A percentile compares a stretch with the other conserved stretches of the same genome.
Conservation (phyloP, 768 basidiomycete genomes). For the Lepiota venenata region DNA sequence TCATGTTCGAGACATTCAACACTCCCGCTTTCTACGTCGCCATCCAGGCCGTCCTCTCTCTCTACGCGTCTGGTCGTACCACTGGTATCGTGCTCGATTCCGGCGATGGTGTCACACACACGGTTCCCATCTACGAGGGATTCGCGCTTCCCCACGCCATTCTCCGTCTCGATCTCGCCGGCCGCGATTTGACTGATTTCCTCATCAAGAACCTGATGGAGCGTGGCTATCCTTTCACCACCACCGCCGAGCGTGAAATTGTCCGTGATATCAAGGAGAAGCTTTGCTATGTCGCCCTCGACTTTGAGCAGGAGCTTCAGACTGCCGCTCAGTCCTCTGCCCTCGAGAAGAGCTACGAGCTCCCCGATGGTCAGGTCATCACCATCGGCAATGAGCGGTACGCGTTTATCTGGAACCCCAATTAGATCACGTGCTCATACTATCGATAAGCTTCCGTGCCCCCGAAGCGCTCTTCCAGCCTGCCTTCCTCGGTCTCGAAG, state of each 20-base stretch:
- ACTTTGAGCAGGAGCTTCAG: constrained; percentile 92
- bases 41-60: constrained; percentile 87
- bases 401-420: constrained; percentile 58
- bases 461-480: constrained; percentile 96
- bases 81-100: constrained; percentile 96
- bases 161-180: constrained; percentile 87
- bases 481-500: constrained; percentile 84
- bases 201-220: constrained; percentile 85
- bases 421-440: constrained; percentile 46
- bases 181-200: constrained; percentile 86
- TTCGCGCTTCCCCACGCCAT: constrained; percentile 93
- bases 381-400: constrained; percentile 91
- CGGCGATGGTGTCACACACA: constrained; percentile 95
- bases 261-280: constrained; percentile 98
- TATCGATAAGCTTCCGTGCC: constrained; percentile 69
- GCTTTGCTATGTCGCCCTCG: constrained; percentile 92
- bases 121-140: constrained; percentile 95
- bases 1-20: constrained; percentile 97
- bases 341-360: constrained; percentile 91
- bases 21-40: constrained; percentile 90
- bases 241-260: constrained; percentile 90
- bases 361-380: constrained; percentile 92
- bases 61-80: constrained; percentile 93
- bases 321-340: constrained; percentile 87
- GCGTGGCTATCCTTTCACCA: constrained; percentile 93